Percentiles rank a stretch among this genome's conserved stretches.
phyloP scores from a whole-genome alignment of 2,329 filamentous ascomycete genomes.

The Paracoccidioides lutzii region DNA sequence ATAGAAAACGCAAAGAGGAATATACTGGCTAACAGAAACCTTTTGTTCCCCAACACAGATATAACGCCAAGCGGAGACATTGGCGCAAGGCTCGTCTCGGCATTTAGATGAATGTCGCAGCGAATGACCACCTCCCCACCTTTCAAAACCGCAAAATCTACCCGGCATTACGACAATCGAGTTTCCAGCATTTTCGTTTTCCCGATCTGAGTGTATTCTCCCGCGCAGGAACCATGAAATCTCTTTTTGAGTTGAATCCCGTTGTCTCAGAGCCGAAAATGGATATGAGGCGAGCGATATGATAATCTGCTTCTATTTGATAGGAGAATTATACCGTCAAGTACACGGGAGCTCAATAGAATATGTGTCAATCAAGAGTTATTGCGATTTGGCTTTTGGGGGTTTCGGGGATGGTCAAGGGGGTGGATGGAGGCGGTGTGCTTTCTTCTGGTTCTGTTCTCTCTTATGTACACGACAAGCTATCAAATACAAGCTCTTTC shows the following conservation, averaged over 20 bases:
- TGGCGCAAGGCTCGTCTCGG: slow-evolving; percentile 99
- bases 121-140: slow-evolving; percentile 37
- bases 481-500: not conserved
- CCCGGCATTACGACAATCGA: not conserved
- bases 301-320: not conserved
- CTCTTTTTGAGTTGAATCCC: not conserved
- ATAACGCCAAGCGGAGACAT: slow-evolving; percentile 99
- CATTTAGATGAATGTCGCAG: slow-evolving; percentile 53
- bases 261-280: not conserved
- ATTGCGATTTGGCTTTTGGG: not conserved
- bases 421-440: not conserved
- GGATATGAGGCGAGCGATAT: not conserved
- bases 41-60: slow-evolving; percentile 45
- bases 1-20: not conserved
- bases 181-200: not conserved
- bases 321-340: not conserved
- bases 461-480: slow-evolving; percentile 1
- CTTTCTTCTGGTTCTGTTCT: not conserved
- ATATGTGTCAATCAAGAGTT: not conserved
- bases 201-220: slow-evolving; percentile 1
- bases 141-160: not conserved
- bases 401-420: not conserved
- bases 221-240: not conserved
- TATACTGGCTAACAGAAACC: not conserved
- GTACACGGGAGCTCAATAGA: no score